A percentile compares a stretch with the other conserved stretches of the same genome.
Evolutionary conservation across 164 flowering plant genomes (phyloP).

Genomic region (Euptelea pleiosperma): DNA sequence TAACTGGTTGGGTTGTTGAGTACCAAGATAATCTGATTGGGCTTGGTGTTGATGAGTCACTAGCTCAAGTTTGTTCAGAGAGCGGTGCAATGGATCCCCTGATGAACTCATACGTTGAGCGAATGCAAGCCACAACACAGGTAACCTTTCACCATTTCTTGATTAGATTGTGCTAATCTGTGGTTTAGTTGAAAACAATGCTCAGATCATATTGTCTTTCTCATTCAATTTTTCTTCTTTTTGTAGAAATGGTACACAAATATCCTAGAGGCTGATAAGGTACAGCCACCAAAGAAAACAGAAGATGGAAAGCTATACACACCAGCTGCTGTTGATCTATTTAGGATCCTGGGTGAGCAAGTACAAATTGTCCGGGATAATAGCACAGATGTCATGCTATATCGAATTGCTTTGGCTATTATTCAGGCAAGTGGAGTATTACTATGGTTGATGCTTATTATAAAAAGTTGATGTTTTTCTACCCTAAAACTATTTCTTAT

Average conservation of each 20-base stretch:
- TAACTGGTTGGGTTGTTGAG: constrained; percentile 93
- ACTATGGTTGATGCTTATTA: not conserved
- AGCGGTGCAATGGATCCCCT: no score
- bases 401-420: constrained; percentile 67
- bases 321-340: constrained; percentile 76
- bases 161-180: not conserved
- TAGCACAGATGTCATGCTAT: constrained; percentile 79
- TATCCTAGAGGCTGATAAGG: constrained; percentile 70
- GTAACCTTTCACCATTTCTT: constrained; percentile 29
- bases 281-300: constrained; percentile 67
- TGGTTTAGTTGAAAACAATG: not conserved
- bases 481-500: no score
- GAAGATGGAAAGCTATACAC: constrained; percentile 76
- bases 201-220: constrained; percentile 3
- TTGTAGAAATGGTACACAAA: constrained; percentile 72
- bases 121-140: constrained; percentile 14
- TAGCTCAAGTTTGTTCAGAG: constrained; percentile 92
- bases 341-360: constrained; percentile 78
- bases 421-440: constrained; percentile 55
- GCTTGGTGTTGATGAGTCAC: constrained; percentile 89
- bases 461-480: no score
- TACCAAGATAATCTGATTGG: constrained; percentile 85
- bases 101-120: no score
- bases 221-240: constrained; percentile 5
- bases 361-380: constrained; percentile 79